Conservation (phyloP, 2,329 filamentous ascomycete genomes). For the Fusarium virguliforme region DNA sequence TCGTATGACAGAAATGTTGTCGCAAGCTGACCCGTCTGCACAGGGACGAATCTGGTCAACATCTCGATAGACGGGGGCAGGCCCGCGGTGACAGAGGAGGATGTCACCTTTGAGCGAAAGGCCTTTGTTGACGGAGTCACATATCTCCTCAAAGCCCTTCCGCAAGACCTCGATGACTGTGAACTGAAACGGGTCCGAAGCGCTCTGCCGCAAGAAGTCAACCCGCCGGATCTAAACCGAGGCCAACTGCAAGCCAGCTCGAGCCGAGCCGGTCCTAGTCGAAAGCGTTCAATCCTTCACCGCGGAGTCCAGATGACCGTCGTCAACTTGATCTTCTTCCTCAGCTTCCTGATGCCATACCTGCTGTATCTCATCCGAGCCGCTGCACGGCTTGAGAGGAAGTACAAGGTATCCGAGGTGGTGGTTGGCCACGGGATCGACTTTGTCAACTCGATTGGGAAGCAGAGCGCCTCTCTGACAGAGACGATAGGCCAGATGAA, state of each 20-base stretch:
- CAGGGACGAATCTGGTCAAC: conserved; percentile 51
- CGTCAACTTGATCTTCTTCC: conserved; percentile 71
- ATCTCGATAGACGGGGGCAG: conserved; percentile 52
- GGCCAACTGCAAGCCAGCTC: conserved; percentile 18
- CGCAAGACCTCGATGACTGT: conserved; percentile 68
- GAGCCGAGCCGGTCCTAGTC: background rate
- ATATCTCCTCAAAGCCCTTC: conserved; percentile 76
- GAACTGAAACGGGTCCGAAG: conserved; percentile 63
- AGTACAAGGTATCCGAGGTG: conserved; percentile 79
- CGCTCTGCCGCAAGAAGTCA: conserved; percentile 47
- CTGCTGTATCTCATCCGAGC: conserved; percentile 68
- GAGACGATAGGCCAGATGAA: conserved; percentile 73
- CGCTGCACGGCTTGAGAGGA: conserved; percentile 75
- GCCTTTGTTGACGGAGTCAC: conserved; percentile 76
- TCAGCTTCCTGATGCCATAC: conserved; percentile 75
- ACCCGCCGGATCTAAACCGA: conserved; percentile 7
- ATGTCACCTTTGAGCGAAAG: conserved; percentile 64
- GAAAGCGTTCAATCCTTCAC: conserved; percentile 69
- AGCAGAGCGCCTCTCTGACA: conserved; percentile 71
- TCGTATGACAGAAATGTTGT: background rate
- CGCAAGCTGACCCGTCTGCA: conserved; percentile 18
- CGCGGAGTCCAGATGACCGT: conserved; percentile 70
- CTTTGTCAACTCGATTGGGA: conserved; percentile 69
- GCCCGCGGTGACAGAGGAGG: conserved; percentile 45
- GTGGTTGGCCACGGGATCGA: conserved; percentile 78